Base-by-base conservation (phyloP, 306 rosid genomes). In the Casuarina cunninghamiana region DNA sequence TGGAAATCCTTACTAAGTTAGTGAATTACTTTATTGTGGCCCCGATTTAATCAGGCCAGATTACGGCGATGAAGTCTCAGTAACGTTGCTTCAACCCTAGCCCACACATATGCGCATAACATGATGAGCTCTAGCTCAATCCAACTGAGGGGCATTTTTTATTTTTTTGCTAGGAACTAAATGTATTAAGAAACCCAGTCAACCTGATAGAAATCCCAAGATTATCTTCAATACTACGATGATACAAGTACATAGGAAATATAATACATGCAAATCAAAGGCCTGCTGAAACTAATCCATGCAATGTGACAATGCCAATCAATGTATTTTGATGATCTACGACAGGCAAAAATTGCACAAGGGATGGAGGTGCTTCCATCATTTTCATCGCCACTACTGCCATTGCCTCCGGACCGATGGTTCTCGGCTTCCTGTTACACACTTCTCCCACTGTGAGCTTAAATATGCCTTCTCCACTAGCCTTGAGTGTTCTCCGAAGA, bases 281-380 rank as follows among this genome's bases (percentile, higher is more conserved):
- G 17, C 99, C 99, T 54, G 94, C 91, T 43, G 99, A 96, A 78
- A 96, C 99, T 88, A 96, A 81, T 69, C 91, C 98, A 79, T 96
- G 99, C 88, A 93, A 78, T n/a, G 98, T 96, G 82, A 96, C 94
- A 75, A 96, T 93, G 80, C 98, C 99, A 74, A 96, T 93, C 88
- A 96, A 54, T 17, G 72, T 48, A 75, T 74, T 89, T 70, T 87
- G 81, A 60, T 84, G 84, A 78, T 87, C 84, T 70, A 91, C 77
- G 38, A 96, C 99, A 2, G 99, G 98, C 88, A 96, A 89, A 85
- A 96, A 96, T 74, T 93, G 99, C 21, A 96, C 99, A 7, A 94
- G 90, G 49, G 98, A 96, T 53, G 99, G 98, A 8, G 99, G 92
- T 16, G 97, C 98, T 85, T 96, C 99, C 98, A 96, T 96, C 88